These are phyloP conservation scores for Punica granatum DNA, from an alignment of 345 rosid species.

Conservation along the genomic window DNA sequence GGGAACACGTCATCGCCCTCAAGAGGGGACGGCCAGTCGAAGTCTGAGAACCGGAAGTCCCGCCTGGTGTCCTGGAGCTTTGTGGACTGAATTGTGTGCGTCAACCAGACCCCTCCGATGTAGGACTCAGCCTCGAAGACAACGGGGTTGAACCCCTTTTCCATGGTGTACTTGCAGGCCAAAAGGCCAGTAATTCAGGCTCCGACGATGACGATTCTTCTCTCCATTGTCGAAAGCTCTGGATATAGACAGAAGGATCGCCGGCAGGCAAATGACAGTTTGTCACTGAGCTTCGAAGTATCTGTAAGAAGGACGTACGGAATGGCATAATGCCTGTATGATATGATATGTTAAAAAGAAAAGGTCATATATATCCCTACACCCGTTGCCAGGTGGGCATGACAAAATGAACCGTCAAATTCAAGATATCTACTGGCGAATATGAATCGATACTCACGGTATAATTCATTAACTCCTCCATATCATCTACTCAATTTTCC, in stretches of 20 bases:
- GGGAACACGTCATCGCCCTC: conserved; percentile 18
- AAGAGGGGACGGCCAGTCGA: conserved; percentile 28
- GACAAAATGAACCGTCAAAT: too few relatives aligned
- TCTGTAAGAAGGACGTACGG: too few relatives aligned
- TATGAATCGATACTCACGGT: too few relatives aligned
- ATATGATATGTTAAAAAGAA: too few relatives aligned
- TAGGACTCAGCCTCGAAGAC: conserved; percentile 26
- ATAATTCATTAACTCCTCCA: too few relatives aligned
- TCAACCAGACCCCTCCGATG: conserved; percentile 29
- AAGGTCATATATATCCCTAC: too few relatives aligned
- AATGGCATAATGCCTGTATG: too few relatives aligned
- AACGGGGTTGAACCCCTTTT: conserved; percentile 22
- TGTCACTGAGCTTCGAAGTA: background rate
- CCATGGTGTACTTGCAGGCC: conserved; percentile 24
- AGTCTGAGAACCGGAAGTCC: conserved; percentile 25
- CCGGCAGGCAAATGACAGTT: background rate
- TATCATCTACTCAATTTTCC: too few relatives aligned
- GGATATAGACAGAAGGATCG: background rate
- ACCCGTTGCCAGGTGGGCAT: too few relatives aligned
- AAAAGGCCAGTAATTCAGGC: conserved; percentile 36
- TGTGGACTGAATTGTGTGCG: conserved; percentile 19
- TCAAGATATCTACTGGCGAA: too few relatives aligned
- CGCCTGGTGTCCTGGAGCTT: conserved; percentile 21
- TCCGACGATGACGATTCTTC: conserved; percentile 26
- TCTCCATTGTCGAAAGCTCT: conserved; percentile 19